Evolutionary conservation across 495 filamentous ascomycete species (phyloP).

Genomic region (Penicillium atrosanguineum): DNA sequence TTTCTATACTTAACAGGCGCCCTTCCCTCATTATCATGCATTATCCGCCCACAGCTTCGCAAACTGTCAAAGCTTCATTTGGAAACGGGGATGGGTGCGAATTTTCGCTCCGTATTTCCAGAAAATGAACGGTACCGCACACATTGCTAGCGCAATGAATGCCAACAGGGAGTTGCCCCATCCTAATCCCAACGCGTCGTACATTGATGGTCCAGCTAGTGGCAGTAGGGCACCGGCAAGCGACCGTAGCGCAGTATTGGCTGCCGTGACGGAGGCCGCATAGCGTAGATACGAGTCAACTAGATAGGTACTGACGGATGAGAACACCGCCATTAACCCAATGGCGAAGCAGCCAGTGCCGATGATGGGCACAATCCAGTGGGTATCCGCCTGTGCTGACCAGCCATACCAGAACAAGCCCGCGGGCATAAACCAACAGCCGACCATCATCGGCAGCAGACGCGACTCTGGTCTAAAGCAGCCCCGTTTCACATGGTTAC

Average conservation of each 20-base stretch:
- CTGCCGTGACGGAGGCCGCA: slow-evolving; percentile 61
- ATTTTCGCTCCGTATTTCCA: too few species aligned
- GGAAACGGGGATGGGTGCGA: too few species aligned
- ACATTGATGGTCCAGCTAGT: slow-evolving; percentile 35
- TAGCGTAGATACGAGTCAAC: slow-evolving; percentile 63
- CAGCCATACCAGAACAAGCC: slow-evolving; percentile 16
- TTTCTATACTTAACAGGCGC: too few species aligned
- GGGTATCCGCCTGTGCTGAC: background rate
- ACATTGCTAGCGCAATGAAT: slow-evolving; percentile 26
- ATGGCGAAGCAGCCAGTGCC: slow-evolving; percentile 41
- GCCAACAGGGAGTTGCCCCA: slow-evolving; percentile 41
- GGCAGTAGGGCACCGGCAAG: slow-evolving; percentile 44
- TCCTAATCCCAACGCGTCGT: slow-evolving; percentile 31
- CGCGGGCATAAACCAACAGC: background rate
- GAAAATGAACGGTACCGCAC: too few species aligned
- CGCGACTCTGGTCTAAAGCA: background rate
- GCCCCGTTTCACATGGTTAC: background rate
- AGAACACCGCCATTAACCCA: slow-evolving; percentile 26
- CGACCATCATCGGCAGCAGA: background rate
- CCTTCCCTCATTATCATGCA: too few species aligned
- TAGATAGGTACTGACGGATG: slow-evolving; percentile 41
- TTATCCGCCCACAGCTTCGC: too few species aligned
- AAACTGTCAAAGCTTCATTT: too few species aligned
- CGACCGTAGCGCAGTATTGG: slow-evolving; percentile 56
- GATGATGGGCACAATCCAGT: slow-evolving; percentile 33